Conservation (phyloP, 2,329 filamentous ascomycete genomes). For the Ustulina deusta region DNA sequence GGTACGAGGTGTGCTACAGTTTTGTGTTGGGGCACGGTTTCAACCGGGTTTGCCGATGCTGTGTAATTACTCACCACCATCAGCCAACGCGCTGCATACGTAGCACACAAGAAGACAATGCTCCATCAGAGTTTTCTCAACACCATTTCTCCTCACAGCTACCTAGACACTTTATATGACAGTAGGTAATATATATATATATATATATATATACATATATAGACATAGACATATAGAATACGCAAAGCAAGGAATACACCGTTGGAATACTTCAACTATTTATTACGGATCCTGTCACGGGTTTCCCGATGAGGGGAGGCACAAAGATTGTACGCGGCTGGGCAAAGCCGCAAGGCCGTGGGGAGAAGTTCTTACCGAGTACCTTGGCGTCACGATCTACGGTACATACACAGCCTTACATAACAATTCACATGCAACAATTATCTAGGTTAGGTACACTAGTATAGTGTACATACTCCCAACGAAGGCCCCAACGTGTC, state of each 20-base stretch:
- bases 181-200: neutral
- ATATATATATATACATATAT: neutral
- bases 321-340: neutral
- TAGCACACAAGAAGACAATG: neutral
- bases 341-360: neutral
- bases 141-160: neutral
- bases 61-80: too few relatives aligned
- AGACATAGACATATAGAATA: neutral
- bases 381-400: neutral
- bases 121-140: neutral
- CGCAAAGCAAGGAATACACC: neutral
- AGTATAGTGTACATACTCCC: neutral
- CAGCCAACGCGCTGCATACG: too few relatives aligned
- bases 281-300: conserved; percentile 2
- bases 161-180: neutral
- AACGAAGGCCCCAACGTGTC: neutral
- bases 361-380: neutral
- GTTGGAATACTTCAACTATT: neutral
- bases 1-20: conserved; percentile 42
- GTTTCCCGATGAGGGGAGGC: neutral
- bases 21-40: conserved; percentile 45
- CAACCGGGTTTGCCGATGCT: conserved; percentile 36
- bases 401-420: conserved; percentile 4
- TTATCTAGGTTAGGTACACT: neutral
- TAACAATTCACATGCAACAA: conserved; percentile 16